Evolutionary conservation across 2,329 filamentous ascomycete species (phyloP).

Genomic region (Fusarium sp.): DNA sequence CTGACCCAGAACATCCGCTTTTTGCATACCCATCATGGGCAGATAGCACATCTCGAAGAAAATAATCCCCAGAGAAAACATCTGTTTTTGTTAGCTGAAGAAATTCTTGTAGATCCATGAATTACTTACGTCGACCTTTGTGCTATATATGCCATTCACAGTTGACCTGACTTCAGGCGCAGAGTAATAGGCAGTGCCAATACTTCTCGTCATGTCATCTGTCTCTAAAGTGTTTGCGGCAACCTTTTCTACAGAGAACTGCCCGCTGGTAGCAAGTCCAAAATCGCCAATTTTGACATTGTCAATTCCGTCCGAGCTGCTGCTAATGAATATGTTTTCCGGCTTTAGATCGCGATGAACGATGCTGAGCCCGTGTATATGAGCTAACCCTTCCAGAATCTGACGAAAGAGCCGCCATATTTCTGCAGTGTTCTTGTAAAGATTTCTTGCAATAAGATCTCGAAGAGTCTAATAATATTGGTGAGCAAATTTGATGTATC

Average conservation of each 20-base stretch:
- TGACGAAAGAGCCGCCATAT: conserved; percentile 93
- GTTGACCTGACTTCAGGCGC: conserved; percentile 89
- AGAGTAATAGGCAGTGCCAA: conserved; percentile 88
- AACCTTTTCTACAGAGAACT: conserved; percentile 73
- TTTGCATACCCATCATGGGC: conserved; percentile 75
- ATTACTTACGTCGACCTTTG: conserved; percentile 85
- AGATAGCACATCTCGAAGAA: conserved; percentile 97
- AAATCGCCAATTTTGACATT: conserved; percentile 98
- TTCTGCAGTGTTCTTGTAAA: conserved; percentile 80
- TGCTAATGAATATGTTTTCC: conserved; percentile 92
- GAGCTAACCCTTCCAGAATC: conserved; percentile 87
- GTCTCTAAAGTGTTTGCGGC: conserved; percentile 58
- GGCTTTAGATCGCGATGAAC: conserved; percentile 97
- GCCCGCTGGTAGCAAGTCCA: conserved; percentile 90
- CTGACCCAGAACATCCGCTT: conserved; percentile 72
- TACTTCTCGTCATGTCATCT: conserved; percentile 76
- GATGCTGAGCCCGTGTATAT: conserved; percentile 91
- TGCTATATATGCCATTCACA: conserved; percentile 82
- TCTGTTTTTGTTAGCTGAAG: conserved; percentile 60
- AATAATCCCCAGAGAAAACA: conserved; percentile 97
- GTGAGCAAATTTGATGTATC: conserved; percentile 7
- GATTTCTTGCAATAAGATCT: conserved; percentile 82
- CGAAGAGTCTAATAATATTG: conserved; percentile 73
- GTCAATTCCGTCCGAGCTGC: conserved; percentile 77
- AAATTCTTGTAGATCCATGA: neutral